phyloP scores from a whole-genome alignment of 1,139 yeast species.

The Diutina ranongensis region DNA sequence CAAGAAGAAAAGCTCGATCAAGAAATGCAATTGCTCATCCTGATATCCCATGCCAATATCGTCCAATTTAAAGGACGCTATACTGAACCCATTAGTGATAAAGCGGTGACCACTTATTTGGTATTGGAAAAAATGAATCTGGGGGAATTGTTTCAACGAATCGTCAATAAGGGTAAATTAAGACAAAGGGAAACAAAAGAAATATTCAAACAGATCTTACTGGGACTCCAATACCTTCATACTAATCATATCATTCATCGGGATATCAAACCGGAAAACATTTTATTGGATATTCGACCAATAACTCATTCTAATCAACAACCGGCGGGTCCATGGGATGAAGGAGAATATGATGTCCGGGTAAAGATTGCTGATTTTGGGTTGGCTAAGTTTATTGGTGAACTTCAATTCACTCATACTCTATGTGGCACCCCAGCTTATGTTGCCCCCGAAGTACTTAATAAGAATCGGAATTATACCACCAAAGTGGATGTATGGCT shows the following conservation, averaged over 20 bases:
- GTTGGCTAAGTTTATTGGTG: conserved; percentile 20
- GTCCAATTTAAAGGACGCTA: conserved; percentile 56
- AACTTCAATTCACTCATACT: conserved; percentile 18
- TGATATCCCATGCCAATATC: conserved; percentile 61
- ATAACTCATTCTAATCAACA: conserved; percentile 28
- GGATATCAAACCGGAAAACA: conserved; percentile 83
- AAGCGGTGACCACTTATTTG: conserved; percentile 46
- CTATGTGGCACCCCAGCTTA: conserved; percentile 21
- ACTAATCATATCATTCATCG: conserved; percentile 71
- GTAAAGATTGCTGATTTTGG: conserved; percentile 67
- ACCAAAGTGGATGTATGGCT: conserved; percentile 76
- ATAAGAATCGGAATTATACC: conserved; percentile 44
- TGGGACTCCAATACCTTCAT: conserved; percentile 57
- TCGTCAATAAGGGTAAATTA: conserved; percentile 49
- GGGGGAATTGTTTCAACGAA: conserved; percentile 65
- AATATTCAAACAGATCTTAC: conserved; percentile 47
- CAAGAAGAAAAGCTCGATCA: conserved; percentile 50
- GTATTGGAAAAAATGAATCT: conserved; percentile 65
- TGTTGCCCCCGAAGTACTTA: conserved; percentile 69
- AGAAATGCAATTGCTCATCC: conserved; percentile 53
- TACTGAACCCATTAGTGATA: conserved; percentile 52
- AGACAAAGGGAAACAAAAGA: conserved; percentile 52
- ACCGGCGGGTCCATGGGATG: conserved; percentile 65
- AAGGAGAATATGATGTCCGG: conserved; percentile 44
- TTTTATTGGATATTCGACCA: conserved; percentile 58